phyloP scores from a whole-genome alignment of 495 filamentous ascomycete genomes.

The Achaetomiella virescens region DNA sequence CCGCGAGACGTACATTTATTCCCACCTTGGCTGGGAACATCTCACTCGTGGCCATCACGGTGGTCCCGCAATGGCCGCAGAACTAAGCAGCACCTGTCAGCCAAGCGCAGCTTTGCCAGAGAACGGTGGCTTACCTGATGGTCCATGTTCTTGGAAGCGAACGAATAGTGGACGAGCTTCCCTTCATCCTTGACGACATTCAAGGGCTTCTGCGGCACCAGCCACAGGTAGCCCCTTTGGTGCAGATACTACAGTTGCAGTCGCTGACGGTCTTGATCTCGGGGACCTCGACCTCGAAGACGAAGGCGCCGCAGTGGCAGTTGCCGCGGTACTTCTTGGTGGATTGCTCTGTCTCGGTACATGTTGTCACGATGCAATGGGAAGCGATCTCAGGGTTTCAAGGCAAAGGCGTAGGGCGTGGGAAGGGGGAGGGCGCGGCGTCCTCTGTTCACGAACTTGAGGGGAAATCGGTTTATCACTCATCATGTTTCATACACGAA shows the following conservation, averaged over 20 bases:
- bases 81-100: slow-evolving; percentile 27
- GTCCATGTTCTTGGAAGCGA: slow-evolving; percentile 22
- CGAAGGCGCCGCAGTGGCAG: slow-evolving; percentile 49
- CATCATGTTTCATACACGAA: too few species aligned
- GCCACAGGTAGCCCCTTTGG: slow-evolving; percentile 40
- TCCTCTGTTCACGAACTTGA: too few species aligned
- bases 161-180: slow-evolving; percentile 33
- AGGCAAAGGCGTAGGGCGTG: too few species aligned
- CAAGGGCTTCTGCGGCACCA: slow-evolving; percentile 24
- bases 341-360: slow-evolving; percentile 15
- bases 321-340: slow-evolving; percentile 49
- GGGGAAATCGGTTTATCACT: too few species aligned
- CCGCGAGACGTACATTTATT: slow-evolving; percentile 20
- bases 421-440: too few species aligned
- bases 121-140: slow-evolving; percentile 22
- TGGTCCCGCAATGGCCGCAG: slow-evolving; percentile 38
- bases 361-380: slow-evolving; percentile 11
- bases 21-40: slow-evolving; percentile 4
- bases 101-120: not conserved
- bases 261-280: slow-evolving; percentile 31
- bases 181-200: slow-evolving; percentile 37
- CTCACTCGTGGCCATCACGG: slow-evolving; percentile 16
- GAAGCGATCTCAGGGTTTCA: not conserved
- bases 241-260: slow-evolving; percentile 52
- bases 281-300: slow-evolving; percentile 41